Base-by-base conservation (phyloP, 176 grass and related monocot genomes). In the Chrysopogon serrulatus region DNA sequence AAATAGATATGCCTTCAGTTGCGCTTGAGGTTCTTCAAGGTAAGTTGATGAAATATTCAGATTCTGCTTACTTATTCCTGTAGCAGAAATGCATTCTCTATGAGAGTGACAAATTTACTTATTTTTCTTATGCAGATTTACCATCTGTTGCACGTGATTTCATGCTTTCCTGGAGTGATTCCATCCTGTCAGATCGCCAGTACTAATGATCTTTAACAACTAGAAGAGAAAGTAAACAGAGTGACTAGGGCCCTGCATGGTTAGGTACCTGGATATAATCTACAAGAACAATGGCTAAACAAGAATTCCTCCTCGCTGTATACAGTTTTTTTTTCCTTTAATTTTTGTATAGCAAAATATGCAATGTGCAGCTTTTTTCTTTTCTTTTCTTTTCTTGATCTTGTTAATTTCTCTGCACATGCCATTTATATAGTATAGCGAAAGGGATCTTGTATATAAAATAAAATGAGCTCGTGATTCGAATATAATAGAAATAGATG, bases 141-240 rank as follows among this genome's bases (percentile, higher is more conserved):
- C 96, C 96, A 28, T 86, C 89, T 2, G 85, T 91, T 6, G 90
- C 93, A 8, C 87, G 87, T 4, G 96, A 98, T 77, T 94, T 98
- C 39, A 94, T 98, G 87, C 96, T 98, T 83, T 88, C 87, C 21
- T 98, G 96, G 96, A 95, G 83, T 5, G 96, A 98, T 10, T 93
- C 91, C 6, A 26, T 98, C 68, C 89, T 98, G 14, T 98, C 96
- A 16, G 93, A 98, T 76, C 91, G 96, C 51, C 64, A 57, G 82
- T 86, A 92, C 61, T 74, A 53, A 83, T 42, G 74, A 83, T 1
- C 39, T 44, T 36, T 57, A 45, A 82, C 35, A 23, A 28, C 16
- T 89, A 68, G 76, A 74, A 54, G 56, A 91, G 56, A 45, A 79
- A 41, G 62, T 43, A 81, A 16, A 13, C 53, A 84, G 15, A 16